phyloP scores from a whole-genome alignment of 2,329 filamentous ascomycete genomes.

The Xylariaceae sp. region DNA sequence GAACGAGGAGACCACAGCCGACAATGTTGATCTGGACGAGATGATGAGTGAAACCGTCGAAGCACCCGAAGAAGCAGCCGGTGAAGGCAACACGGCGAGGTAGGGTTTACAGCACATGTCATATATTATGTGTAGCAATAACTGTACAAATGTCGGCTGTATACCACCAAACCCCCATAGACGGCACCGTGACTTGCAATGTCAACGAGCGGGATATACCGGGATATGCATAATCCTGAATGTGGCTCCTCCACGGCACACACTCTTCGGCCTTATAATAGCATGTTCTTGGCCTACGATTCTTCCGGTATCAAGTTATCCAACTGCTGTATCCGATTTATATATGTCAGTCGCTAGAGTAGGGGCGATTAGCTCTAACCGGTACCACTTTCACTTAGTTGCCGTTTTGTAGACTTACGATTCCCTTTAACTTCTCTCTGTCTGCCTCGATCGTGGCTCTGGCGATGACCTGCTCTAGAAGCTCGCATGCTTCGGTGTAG shows the following conservation, averaged over 20 bases:
- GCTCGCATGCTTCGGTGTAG: slow-evolving; percentile 29
- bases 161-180: slow-evolving; percentile 14
- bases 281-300: slow-evolving; percentile 11
- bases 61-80: slow-evolving; percentile 3
- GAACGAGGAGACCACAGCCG: slow-evolving; percentile 21
- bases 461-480: slow-evolving; percentile 27
- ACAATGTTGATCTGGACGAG: slow-evolving; percentile 20
- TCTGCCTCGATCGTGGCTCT: slow-evolving; percentile 26
- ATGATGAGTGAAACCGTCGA: neutral
- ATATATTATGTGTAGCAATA: slow-evolving; percentile 29
- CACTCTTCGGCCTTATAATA: slow-evolving; percentile 9
- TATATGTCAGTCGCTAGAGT: slow-evolving; percentile 26
- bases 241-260: neutral
- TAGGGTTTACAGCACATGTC: slow-evolving; percentile 3
- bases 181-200: slow-evolving; percentile 8
- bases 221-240: neutral
- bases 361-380: slow-evolving; percentile 4
- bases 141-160: slow-evolving; percentile 30
- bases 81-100: neutral
- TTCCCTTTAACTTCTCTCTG: slow-evolving; percentile 24
- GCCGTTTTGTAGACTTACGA: slow-evolving; percentile 22
- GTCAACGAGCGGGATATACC: slow-evolving; percentile 1
- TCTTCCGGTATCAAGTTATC: slow-evolving; percentile 9
- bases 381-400: neutral
- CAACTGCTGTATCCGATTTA: slow-evolving; percentile 28